A percentile compares a stretch with the other conserved stretches of the same genome.
Evolutionary conservation across 768 basidiomycete species (phyloP).

Genomic region (Rhizopogon vesiculosus): DNA sequence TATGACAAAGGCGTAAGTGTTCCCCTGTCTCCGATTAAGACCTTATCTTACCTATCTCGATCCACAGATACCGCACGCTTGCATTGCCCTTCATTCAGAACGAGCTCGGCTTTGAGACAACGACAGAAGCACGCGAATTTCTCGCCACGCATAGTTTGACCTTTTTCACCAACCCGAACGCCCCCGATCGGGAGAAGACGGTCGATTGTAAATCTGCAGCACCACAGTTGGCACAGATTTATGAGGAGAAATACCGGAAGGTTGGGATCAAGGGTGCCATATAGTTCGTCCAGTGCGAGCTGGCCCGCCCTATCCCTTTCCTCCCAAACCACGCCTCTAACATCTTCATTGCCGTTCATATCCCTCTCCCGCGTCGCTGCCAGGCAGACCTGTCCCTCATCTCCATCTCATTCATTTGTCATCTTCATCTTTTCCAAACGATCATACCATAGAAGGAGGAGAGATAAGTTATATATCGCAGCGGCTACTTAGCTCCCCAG

Average conservation of each 20-base stretch:
- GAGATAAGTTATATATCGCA: slow-evolving; percentile 2
- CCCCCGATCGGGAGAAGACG: slow-evolving; percentile 56
- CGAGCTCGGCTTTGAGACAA: slow-evolving; percentile 80
- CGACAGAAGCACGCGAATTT: slow-evolving; percentile 62
- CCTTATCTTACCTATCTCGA: background rate
- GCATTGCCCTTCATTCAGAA: slow-evolving; percentile 72
- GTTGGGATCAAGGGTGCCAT: slow-evolving; percentile 92
- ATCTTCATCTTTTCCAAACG: background rate
- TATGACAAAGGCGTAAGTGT: slow-evolving; percentile 88
- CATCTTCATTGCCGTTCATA: slow-evolving; percentile 3
- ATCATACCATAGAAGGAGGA: slow-evolving; percentile 1
- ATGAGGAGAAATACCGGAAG: slow-evolving; percentile 80
- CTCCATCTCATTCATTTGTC: background rate
- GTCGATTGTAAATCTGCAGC: slow-evolving; percentile 70
- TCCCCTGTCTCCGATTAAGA: background rate
- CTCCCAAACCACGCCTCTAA: slow-evolving; percentile 8
- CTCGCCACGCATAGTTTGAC: slow-evolving; percentile 64
- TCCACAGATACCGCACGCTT: slow-evolving; percentile 73
- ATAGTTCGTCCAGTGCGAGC: slow-evolving; percentile 31
- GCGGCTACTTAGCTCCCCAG: background rate
- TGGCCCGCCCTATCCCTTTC: background rate
- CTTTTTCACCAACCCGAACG: slow-evolving; percentile 59
- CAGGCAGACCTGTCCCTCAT: background rate
- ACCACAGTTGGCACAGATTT: slow-evolving; percentile 52
- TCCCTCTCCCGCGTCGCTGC: background rate